Base-by-base conservation (phyloP, 306 rosid species). In the Quercus glauca region DNA sequence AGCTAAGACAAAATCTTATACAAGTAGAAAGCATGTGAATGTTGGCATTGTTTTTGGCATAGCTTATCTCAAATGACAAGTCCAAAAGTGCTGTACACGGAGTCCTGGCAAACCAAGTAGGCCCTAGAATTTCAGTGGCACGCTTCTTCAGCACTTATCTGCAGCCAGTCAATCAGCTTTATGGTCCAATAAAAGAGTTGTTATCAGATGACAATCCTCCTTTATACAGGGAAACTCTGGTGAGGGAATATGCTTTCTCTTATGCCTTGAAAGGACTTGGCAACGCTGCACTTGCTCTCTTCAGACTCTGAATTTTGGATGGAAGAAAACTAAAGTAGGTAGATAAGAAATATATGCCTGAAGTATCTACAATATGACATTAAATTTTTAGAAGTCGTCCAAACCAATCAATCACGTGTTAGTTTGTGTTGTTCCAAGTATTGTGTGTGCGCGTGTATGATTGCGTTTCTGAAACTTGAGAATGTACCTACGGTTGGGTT, bases 121-220 rank as follows among this genome's bases (percentile, higher is more conserved):
- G 86, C 5, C 81, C 86, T 9, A 76, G 88, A 79, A 69, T 85
- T 41, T 85, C 93, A 6, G 37, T 83, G 17, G 85, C 83, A 49
- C 75, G 83, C 65, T 85, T 89, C 59, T 85, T 87, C 80, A 73
- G 80, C 61, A 77, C 21, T 31, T 53, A 77, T 70, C 73, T 29
- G 5, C n/a, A 55, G n/a, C 85, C 82, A 77, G n/a, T 84, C 11
- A 35, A 57, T 10, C 81, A 37, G 52, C 15, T 74, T 1, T 87
- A 83, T 15, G 87, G 89, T 19, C 89, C 91, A 4, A 81, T 89
- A 59, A 85, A 79, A 69, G 87, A 83, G 70, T 74, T 87, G 15
- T 13, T 83, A 23, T 87, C 89, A 35, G 75, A 87, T 71, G 78
- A 84, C 19, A 76, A 70, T 19, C 87, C 89, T 6, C 81, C 88